Conservation (phyloP, 441 rosid genomes). For the Adansonia rubrostipa region DNA sequence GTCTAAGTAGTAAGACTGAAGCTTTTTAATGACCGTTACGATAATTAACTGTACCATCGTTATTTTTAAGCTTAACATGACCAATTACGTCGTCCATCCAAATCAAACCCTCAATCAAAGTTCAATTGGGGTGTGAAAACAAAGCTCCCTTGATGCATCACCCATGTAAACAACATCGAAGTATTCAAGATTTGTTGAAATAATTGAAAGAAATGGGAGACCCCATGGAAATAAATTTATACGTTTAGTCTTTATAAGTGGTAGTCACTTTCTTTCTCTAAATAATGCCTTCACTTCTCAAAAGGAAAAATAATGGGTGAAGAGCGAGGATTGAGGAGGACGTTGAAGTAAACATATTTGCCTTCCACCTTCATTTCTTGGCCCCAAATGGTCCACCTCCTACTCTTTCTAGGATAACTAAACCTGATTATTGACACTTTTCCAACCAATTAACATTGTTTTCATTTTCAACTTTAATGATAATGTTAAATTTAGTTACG, state of each 20-base stretch:
- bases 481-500: not conserved
- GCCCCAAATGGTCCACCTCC: slow-evolving; percentile 17
- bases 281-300: slow-evolving; percentile 18
- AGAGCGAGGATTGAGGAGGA: not conserved
- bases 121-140: not conserved
- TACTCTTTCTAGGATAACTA: not conserved
- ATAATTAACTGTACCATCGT: too few species aligned
- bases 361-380: slow-evolving; percentile 15
- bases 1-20: too few species aligned
- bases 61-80: too few species aligned
- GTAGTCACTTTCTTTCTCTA: slow-evolving; percentile 28
- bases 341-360: not conserved
- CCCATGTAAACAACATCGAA: not conserved
- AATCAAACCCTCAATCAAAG: too few species aligned
- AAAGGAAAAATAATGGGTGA: not conserved
- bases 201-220: not conserved
- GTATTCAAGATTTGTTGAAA: not conserved
- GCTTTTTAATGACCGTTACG: too few species aligned
- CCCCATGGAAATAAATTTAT: not conserved
- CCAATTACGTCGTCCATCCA: too few species aligned
- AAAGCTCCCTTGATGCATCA: not conserved
- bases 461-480: not conserved
- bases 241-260: slow-evolving; percentile 17
- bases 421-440: not conserved
- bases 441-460: not conserved